Conservation (phyloP, 129 eudicot genomes). For the Flaveria trinervia region DNA sequence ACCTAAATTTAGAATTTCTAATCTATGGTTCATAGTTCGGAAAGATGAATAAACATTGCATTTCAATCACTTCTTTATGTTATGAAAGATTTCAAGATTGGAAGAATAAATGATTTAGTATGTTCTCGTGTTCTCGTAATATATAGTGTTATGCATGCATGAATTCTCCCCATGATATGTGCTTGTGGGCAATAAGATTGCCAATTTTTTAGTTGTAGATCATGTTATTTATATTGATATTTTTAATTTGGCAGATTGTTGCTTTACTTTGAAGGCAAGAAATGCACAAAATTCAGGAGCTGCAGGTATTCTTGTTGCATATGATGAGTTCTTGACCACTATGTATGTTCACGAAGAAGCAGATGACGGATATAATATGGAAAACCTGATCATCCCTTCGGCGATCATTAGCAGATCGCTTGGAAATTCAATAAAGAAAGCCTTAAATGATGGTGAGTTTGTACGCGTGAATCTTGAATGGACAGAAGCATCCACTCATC, state of each 20-base stretch:
- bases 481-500: constrained; percentile 74
- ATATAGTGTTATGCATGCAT: no score
- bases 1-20: no score
- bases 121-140: no score
- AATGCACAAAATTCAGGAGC: constrained; percentile 86
- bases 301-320: constrained; percentile 66
- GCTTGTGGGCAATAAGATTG: no score
- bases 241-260: constrained; percentile 54
- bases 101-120: no score
- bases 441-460: constrained; percentile 46
- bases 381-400: constrained; percentile 61
- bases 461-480: constrained; percentile 74
- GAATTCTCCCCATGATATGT: no score
- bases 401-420: constrained; percentile 63
- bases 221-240: no score
- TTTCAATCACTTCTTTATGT: no score
- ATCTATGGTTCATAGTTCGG: no score
- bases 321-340: constrained; percentile 66
- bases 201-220: no score
- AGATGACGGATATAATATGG: constrained; percentile 36
- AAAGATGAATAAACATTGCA: no score
- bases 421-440: constrained; percentile 62
- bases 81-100: no score
- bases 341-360: constrained; percentile 52
- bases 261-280: constrained; percentile 68